Evolutionary conservation across 2,329 filamentous ascomycete genomes (phyloP), one percentile per base, ranked within the genome.

Genomic region (Dactylella cylindrospora): DNA sequence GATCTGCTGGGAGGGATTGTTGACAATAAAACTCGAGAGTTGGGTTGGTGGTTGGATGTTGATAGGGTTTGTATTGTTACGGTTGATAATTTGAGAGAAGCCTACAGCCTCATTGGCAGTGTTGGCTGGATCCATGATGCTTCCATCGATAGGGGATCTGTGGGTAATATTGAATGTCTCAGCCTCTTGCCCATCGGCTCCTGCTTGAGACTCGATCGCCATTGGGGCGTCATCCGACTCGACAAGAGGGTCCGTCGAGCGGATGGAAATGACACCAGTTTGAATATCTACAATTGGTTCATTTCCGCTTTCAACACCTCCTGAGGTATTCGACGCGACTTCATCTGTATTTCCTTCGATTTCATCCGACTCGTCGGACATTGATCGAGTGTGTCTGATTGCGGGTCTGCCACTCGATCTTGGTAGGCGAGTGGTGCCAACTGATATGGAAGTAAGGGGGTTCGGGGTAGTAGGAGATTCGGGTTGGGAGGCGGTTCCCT

Each of bases 141-240:
- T 95, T 43, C 88, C 89, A 70, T 95, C 90, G 28, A 93, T 82
- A 1, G 85, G 82, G 40, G 84, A 85, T 47, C 87, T 84, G 72
- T 96, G 91, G 5, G 88, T 90, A 69, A 96, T 94, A 74, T 95
- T 94, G 74, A 97, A 96, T 0, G 90, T 89, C 53, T 91, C 90
- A 9, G 87, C 82, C 68, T 94, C 88, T 68, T 90, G 86, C n/a
- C 84, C 82, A 69, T 93, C 89, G 0, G 90, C 90, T 2, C 86
- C 86, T 26, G 86, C 86, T 1, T 86, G 86, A 5, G 88, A 85
- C 2, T 84, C 82, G 62, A 95, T 74, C 23, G 86, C 84, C 26
- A 95, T 82, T 2, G 84, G 80, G 2, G 86, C 82, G 47, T 83
- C 84, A 31, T 79, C 82, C 44, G 77, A 78, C 46, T 88, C 84